Evolutionary conservation across 495 filamentous ascomycete species (phyloP), one percentile per base, ranked within the genome.

Genomic region (Penicillium parvum): DNA sequence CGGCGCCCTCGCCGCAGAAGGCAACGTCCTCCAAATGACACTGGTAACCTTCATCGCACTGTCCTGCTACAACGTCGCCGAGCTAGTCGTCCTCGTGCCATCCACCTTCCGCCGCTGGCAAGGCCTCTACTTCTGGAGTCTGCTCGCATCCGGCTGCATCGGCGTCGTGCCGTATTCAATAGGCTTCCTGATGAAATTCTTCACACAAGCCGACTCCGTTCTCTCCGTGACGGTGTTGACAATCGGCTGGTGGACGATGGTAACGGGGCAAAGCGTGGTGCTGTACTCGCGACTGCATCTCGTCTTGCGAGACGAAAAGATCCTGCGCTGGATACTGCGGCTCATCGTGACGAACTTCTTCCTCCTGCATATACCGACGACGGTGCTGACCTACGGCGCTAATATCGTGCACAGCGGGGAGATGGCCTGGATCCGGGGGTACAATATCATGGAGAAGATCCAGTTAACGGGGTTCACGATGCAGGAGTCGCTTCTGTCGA

Each of bases 401-500:
- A 76, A 75, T 39, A 55, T 61, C 28, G 45, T 63, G 18, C 52
- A 63, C 20, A 43, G 30, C 2, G 49, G 64, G 7, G 37, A 54
- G 0, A 37, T 38, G 10, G 32, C 55, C 4, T 77, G 73, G 53
- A 38, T 73, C 11, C 21, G 47, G 1, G 65, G 65, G 1, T 82
- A 78, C 45, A 69, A 74, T 17, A 61, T 77, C 32, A 72, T 76
- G 60, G 79, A 81, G 46, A 77, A 73, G 37, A 61, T 77, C 18
- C 74, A 82, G 52, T 61, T 81, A 55, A 73, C 71, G 0, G 72
- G 67, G 1, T 79, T 83, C 54, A 75, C 68, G 18, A 40, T 79
- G 5, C 79, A 84, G 52, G 80, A 84, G 45, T 55, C 67, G 19
- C 58, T 77, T 10, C 67, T 84, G 19, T 82, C 79, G 0, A 73